Evolutionary conservation across 2,329 filamentous ascomycete species (phyloP).

Genomic region (Fusarium liriodendri): DNA sequence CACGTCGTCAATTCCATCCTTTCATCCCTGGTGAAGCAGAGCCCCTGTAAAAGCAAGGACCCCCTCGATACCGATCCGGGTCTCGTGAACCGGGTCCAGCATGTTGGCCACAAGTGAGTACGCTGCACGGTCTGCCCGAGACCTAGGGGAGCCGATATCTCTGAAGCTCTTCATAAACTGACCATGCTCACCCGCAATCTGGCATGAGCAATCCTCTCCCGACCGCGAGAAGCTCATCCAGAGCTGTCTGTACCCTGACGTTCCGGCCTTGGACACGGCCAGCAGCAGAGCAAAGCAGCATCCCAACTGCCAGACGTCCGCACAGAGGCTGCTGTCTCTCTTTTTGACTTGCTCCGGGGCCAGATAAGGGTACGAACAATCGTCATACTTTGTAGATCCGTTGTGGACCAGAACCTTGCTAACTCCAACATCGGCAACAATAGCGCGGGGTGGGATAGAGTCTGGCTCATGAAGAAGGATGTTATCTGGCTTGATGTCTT

Average conservation of each 20-base stretch:
- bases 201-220: not conserved
- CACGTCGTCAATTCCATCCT: not conserved
- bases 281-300: not conserved
- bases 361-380: too few relatives aligned
- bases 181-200: not conserved
- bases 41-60: not conserved
- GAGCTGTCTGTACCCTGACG: not conserved
- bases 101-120: not conserved
- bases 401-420: too few relatives aligned
- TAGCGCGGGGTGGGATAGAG: too few relatives aligned
- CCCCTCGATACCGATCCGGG: not conserved
- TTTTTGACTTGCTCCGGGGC: too few relatives aligned
- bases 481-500: too few relatives aligned
- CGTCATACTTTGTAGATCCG: too few relatives aligned
- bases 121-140: not conserved
- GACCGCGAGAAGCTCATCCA: not conserved
- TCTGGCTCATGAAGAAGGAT: too few relatives aligned
- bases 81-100: not conserved
- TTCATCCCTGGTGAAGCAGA: not conserved
- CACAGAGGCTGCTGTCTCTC: too few relatives aligned
- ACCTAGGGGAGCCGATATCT: not conserved
- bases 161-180: not conserved
- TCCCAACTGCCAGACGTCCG: too few relatives aligned
- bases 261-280: not conserved
- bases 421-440: too few relatives aligned